Evolutionary conservation across 2,329 filamentous ascomycete species (phyloP), one percentile per base, ranked within the genome.

Genomic region (Mariannaea elegans): DNA sequence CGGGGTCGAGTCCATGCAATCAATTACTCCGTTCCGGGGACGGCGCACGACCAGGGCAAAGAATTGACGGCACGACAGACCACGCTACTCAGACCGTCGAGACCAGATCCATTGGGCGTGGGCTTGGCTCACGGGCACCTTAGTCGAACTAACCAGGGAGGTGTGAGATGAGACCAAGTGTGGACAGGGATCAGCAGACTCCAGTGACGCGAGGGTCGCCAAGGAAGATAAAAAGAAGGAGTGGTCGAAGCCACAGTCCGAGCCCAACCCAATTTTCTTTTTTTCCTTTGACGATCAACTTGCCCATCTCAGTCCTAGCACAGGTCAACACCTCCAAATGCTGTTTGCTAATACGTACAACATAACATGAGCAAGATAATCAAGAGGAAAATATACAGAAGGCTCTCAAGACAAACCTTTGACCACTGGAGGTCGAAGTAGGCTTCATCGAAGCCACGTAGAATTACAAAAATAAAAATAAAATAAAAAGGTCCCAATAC

Each of bases 191-290:
- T 67, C 51, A 14, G 7, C 63, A 36, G 54, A 64, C 59, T 48
- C 61, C 50, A 51, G 52, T 50, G 58, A 52, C 61, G 48, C 62
- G 49, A 63, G 59, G 62, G 59, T 64, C 58, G 56, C 66, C 65
- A 71, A 68, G 66, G 68, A 70, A 70, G 66, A 61, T 61, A 66
- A 69, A 70, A 69, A 65, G 68, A 70, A 70, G 65, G 60, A 69
- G 59, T 71, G 59, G 61, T 59, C 60, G 61, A 62, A 68, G 53
- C 58, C 32, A 58, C 61, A 47, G 53, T 48, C 59, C 56, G 46
- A 51, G 38, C 38, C 31, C 31, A 55, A 44, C 41, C 41, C 41
- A 44, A 44, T 39, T 19, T 18, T 39, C 18, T 24, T 18, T 42
- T 55, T 34, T 31, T 42, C n/a, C 39, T 16, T 32, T 23, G n/a